Percentiles rank a stretch among this genome's conserved stretches.
Conservation (phyloP, 176 grass and related monocot genomes). For the Elymus sibiricus region DNA sequence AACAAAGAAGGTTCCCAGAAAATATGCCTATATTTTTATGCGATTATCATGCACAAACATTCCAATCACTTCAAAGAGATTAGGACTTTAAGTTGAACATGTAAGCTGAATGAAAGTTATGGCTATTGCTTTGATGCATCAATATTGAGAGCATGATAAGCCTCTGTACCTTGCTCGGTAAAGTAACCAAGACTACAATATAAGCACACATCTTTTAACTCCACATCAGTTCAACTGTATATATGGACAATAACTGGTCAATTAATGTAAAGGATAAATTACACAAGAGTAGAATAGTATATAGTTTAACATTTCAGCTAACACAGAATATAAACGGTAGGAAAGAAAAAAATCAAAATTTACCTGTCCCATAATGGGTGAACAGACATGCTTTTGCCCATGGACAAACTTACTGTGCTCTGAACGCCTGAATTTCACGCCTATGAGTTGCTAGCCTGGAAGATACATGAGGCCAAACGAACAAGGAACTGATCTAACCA, state of each 20-base stretch:
- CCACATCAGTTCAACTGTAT: neutral
- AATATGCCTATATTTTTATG: neutral
- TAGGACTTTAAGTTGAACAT: neutral
- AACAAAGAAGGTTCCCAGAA: neutral
- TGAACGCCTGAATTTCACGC: slow-evolving; percentile 46
- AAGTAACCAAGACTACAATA: neutral
- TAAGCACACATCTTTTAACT: neutral
- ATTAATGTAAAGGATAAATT: slow-evolving; percentile 5
- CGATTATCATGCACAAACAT: slow-evolving; percentile 7
- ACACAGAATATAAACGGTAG: neutral
- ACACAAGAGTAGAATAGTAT: slow-evolving; percentile 5
- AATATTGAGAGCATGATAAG: neutral
- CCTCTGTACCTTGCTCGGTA: neutral
- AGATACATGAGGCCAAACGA: neutral
- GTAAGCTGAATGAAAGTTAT: slow-evolving; percentile 3
- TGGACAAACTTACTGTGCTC: slow-evolving; percentile 50
- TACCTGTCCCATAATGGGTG: neutral
- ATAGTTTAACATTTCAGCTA: neutral
- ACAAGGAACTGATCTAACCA: neutral
- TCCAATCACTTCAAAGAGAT: neutral
- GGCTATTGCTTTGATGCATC: neutral
- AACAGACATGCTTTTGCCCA: slow-evolving; percentile 30
- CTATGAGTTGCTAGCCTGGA: slow-evolving; percentile 52
- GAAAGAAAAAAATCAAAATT: neutral
- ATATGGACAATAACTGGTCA: neutral